A percentile compares a stretch with the other conserved stretches of the same genome.
Evolutionary conservation across 495 filamentous ascomycete species (phyloP).

Genomic region (Neurospora terricola): DNA sequence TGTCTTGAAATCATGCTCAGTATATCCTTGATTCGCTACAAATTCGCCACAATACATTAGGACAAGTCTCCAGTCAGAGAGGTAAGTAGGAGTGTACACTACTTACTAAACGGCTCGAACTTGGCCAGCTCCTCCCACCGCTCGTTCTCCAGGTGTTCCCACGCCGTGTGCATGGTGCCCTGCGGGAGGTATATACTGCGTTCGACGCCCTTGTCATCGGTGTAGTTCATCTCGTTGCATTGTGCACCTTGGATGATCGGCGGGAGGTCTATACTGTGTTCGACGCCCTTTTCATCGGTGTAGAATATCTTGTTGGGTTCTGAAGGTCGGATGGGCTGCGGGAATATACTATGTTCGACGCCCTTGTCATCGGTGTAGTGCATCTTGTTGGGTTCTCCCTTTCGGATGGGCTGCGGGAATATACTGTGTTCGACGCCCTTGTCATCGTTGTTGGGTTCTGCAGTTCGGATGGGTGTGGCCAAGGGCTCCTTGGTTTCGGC

Average conservation of each 20-base stretch:
- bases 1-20: no score
- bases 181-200: background rate
- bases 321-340: no score
- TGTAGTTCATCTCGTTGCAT: background rate
- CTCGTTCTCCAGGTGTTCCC: background rate
- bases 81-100: background rate
- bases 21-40: no score
- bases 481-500: background rate
- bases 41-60: no score
- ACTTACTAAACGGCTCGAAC: background rate
- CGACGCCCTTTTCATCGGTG: background rate
- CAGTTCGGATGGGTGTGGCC: no score
- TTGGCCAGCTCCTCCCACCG: background rate
- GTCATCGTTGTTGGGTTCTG: no score
- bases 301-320: background rate
- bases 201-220: background rate
- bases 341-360: no score
- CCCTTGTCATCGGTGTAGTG: no score
- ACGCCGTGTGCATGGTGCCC: background rate
- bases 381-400: no score
- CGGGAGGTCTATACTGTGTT: background rate
- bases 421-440: no score
- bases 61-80: no score
- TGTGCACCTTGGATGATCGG: background rate
- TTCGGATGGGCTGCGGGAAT: no score